Base-by-base conservation (phyloP, 108 stramenopile genomes). In the Cylindrotheca fusiformis region DNA sequence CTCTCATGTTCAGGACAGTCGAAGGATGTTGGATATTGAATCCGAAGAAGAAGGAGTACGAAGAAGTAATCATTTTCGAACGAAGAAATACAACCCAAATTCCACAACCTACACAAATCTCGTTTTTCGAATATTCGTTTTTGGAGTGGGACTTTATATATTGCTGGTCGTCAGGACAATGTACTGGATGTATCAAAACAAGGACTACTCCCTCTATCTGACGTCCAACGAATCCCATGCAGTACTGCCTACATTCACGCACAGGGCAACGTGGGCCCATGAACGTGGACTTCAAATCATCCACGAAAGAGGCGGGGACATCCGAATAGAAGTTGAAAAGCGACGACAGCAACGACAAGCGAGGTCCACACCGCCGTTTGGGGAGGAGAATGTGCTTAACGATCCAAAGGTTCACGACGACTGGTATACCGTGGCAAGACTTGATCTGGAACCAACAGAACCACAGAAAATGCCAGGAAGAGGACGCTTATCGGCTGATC, bases 401-500 rank as follows among this genome's bases (percentile, higher is more conserved):
- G 50, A 22, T 21, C 12, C 5, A 17, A n/a, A n/a, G 5, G 50
- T 51, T 51, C n/a, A 10, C 14, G 6, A 6, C 20, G n/a, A 51
- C n/a, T 51, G 50, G 50, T 51, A 51, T 51, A 5, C 50, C 50
- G 5, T 51, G 50, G 20, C 10, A 17, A n/a, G 50, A n/a, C 21
- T 51, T n/a, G 20, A 51, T 17, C 18, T 5, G n/a, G 50, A 51
- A 19, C 21, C 50, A 22, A 1, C 2, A 30, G 18, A 56, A 18
- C 30, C 10, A 8, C 24, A 5, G 29, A 29, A 12, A 6, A 18
- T n/a, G 4, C 24, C 4, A 27, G 3, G 26, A 10, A 3, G 20
- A 29, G 20, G 6, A 29, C 27, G 50, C 0, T 66, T 61, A 6
- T 47, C 60, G 0, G 22, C 67, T 26, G 60, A 74, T 32, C 27